phyloP scores from a whole-genome alignment of 2,329 filamentous ascomycete species.

The Aureobasidium sp. region DNA sequence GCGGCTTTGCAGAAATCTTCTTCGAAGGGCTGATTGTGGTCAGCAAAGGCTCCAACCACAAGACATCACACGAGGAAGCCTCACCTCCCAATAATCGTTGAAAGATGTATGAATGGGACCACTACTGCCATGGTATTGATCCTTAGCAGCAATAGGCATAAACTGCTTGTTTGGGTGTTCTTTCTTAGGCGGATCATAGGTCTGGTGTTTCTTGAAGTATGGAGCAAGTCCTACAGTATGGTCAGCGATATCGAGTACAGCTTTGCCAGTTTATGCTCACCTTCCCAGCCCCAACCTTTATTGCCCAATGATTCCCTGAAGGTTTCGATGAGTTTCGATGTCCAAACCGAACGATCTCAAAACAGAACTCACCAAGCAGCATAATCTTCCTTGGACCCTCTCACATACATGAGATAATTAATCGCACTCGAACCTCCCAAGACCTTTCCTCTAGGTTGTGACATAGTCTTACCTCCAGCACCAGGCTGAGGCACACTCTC shows the following conservation, averaged over 20 bases:
- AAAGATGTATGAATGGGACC: slow-evolving; percentile 24
- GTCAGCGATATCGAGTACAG: not conserved
- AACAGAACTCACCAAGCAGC: slow-evolving; percentile 26
- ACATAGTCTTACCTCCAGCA: slow-evolving; percentile 21
- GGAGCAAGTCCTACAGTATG: slow-evolving; percentile 14
- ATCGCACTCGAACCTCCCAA: slow-evolving; percentile 33
- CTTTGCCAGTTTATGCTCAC: not conserved
- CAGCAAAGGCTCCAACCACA: not conserved
- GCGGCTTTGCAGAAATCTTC: slow-evolving; percentile 28
- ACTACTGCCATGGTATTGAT: slow-evolving; percentile 20
- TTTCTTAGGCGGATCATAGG: slow-evolving; percentile 18
- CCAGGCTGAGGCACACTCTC: slow-evolving; percentile 19
- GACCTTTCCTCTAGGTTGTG: slow-evolving; percentile 28
- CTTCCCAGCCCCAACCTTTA: not conserved
- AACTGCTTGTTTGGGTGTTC: slow-evolving; percentile 19
- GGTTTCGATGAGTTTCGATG: not conserved
- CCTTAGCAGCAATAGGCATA: slow-evolving; percentile 21
- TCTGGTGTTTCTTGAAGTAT: slow-evolving; percentile 26
- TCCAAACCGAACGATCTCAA: not conserved
- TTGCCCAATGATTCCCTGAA: not conserved
- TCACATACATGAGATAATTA: slow-evolving; percentile 30
- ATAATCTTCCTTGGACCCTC: slow-evolving; percentile 26
- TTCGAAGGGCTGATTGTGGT: slow-evolving; percentile 21
- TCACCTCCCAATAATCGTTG: slow-evolving; percentile 26
- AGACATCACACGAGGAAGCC: not conserved